Conservation (phyloP, 2,329 filamentous ascomycete species). For the Cordyceps farinosa region DNA sequence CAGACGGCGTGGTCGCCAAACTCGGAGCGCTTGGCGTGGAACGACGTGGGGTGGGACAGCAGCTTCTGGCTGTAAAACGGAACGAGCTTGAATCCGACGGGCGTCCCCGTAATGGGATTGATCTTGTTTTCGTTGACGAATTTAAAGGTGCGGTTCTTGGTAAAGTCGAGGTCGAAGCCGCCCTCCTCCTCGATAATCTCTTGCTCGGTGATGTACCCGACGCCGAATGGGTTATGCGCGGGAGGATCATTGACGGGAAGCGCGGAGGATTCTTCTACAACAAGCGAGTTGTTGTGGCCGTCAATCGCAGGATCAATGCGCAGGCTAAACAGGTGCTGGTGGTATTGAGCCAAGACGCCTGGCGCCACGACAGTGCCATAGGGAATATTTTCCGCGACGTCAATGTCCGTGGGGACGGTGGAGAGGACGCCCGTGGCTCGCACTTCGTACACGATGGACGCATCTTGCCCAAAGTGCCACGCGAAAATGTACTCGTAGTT, state of each 20-base stretch:
- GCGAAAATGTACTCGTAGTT: conserved; percentile 57
- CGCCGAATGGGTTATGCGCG: conserved; percentile 49
- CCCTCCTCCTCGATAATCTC: conserved; percentile 40
- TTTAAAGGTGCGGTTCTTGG: conserved; percentile 47
- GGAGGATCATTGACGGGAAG: conserved; percentile 43
- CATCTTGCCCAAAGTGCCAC: conserved; percentile 51
- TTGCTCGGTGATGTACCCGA: conserved; percentile 42
- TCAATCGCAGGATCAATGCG: conserved; percentile 64
- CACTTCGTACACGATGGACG: conserved; percentile 35
- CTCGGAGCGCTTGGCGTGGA: conserved; percentile 39
- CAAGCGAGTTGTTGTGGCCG: conserved; percentile 53
- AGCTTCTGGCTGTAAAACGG: conserved; percentile 45
- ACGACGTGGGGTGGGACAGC: conserved; percentile 37
- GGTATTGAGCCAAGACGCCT: conserved; percentile 61
- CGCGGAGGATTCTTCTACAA: conserved; percentile 35
- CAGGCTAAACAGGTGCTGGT: conserved; percentile 65
- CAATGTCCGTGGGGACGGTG: conserved; percentile 46
- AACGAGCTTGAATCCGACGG: conserved; percentile 45
- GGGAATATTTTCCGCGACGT: conserved; percentile 44
- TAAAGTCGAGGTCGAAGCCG: conserved; percentile 48
- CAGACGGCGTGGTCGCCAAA: conserved; percentile 44
- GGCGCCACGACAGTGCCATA: conserved; percentile 61
- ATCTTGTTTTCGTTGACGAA: conserved; percentile 42
- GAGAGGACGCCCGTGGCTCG: conserved; percentile 43
- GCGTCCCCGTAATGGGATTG: conserved; percentile 42